Evolutionary conservation across 2,329 filamentous ascomycete genomes (phyloP), one percentile per base, ranked within the genome.

Genomic region (Dactylellina haptotyla): DNA sequence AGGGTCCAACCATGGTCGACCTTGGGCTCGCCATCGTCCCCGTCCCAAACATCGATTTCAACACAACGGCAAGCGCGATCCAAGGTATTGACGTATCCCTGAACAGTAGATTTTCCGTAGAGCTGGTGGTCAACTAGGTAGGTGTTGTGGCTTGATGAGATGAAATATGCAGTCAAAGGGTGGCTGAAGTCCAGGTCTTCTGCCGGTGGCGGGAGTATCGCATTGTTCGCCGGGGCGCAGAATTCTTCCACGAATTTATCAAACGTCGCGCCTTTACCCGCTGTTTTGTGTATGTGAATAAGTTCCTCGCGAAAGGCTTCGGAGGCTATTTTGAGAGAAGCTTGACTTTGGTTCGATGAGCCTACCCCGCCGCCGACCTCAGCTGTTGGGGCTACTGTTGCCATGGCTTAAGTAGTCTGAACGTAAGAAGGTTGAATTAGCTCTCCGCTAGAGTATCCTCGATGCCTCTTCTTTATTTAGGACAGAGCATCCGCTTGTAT

Each of bases 1-100:
- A 96, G 84, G 0, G 93, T 97, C 81, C 92, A 91, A 80, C 92
- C 92, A 80, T 97, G 93, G 66, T 92, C 87, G 2, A 97, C 93
- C 57, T 91, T 86, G 0, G 93, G 93, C 80, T 96, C 93, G 46
- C 84, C 81, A 75, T 83, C 85, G 37, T 85, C 82, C 51, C 88
- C 84, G 77, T 91, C 88, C 89, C 89, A 91, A 1, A 87, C 89
- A 77, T 91, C 89, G 61, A 91, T 91, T 80, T 91, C 89, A 37
- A 91, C 88, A 76, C 89, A 91, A 4, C 89, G 83, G 1, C 88
- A 87, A 1, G 89, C 89, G 0, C 87, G 86, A 28, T 81, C 82
- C 14, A 91, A 81, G 0, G 87, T 87, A 4, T 83, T 86, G 77
- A 88, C 84, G 78, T 91, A 91, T 0, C 87, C 88, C 2, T 83